Evolutionary conservation across 176 grass and related monocot genomes (phyloP).

Genomic region (Poa pratensis): DNA sequence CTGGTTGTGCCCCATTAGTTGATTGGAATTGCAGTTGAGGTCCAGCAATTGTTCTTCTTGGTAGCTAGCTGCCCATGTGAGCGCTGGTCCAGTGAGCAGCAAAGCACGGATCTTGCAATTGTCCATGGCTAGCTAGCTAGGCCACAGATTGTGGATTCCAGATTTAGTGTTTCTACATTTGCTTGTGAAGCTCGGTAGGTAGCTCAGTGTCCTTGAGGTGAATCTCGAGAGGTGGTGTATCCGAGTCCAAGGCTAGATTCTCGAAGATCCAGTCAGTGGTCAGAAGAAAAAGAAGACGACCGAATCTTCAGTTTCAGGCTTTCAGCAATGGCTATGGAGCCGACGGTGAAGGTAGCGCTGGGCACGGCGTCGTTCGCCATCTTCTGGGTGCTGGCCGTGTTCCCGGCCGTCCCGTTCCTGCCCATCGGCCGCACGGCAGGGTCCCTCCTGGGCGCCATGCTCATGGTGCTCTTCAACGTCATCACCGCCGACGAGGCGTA

Average conservation of each 20-base stretch:
- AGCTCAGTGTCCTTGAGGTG: background rate
- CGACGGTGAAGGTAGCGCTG: conserved; percentile 60
- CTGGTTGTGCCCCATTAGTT: background rate
- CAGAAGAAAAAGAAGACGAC: too few species aligned
- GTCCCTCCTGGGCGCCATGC: conserved; percentile 83
- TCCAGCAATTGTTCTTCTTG: background rate
- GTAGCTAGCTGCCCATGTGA: background rate
- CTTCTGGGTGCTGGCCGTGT: conserved; percentile 97
- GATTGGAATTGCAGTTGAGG: background rate
- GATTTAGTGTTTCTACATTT: background rate
- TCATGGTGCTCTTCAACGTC: conserved; percentile 86
- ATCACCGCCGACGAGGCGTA: conserved; percentile 81
- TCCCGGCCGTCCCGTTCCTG: conserved; percentile 85
- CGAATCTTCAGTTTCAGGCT: background rate
- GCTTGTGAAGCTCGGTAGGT: background rate
- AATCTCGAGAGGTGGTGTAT: background rate
- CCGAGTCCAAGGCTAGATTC: background rate
- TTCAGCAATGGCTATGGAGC: conserved; percentile 69
- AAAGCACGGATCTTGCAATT: background rate
- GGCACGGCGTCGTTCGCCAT: conserved; percentile 68
- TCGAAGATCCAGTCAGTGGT: background rate
- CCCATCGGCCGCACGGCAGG: conserved; percentile 93
- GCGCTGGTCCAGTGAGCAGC: background rate
- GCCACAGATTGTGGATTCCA: background rate
- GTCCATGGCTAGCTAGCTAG: background rate